Evolutionary conservation across 306 rosid genomes (phyloP).

Genomic region (Alnus rubra): DNA sequence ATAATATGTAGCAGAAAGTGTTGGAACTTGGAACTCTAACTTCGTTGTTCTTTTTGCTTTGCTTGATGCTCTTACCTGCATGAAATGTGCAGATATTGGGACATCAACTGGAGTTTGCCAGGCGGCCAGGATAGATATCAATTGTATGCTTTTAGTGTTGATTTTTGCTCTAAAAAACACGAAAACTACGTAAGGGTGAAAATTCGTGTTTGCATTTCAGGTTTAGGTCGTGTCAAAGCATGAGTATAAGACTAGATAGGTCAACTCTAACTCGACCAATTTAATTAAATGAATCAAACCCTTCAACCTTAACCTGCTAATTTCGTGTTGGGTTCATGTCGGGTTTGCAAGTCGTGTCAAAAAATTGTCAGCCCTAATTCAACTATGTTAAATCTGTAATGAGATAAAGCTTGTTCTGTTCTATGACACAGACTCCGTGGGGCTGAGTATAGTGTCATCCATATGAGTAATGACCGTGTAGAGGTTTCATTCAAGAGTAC

Average conservation of each 20-base stretch:
- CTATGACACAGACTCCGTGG: slow-evolving; percentile 18
- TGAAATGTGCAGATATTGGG: slow-evolving; percentile 45
- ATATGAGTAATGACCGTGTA: slow-evolving; percentile 24
- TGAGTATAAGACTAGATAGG: too few relatives aligned
- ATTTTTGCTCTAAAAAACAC: background rate
- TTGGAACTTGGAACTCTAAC: background rate
- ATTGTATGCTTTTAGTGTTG: slow-evolving; percentile 18
- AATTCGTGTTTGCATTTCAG: too few relatives aligned
- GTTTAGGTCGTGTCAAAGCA: too few relatives aligned
- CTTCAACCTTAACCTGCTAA: too few relatives aligned
- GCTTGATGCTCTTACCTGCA: background rate
- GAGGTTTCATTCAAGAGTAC: slow-evolving; percentile 40
- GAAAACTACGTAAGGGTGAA: background rate
- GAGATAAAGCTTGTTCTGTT: background rate
- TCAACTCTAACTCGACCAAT: too few relatives aligned
- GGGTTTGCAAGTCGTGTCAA: too few relatives aligned
- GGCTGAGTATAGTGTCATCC: slow-evolving; percentile 38
- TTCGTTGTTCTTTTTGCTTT: background rate
- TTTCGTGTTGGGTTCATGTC: too few relatives aligned
- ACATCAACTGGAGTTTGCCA: slow-evolving; percentile 47
- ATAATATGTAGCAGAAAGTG: background rate
- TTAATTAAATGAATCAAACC: too few relatives aligned
- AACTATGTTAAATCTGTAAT: background rate
- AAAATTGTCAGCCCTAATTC: too few relatives aligned
- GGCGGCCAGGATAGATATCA: slow-evolving; percentile 45